Conservation (phyloP, 2,329 filamentous ascomycete genomes). For the Lasiodiplodia sp. region DNA sequence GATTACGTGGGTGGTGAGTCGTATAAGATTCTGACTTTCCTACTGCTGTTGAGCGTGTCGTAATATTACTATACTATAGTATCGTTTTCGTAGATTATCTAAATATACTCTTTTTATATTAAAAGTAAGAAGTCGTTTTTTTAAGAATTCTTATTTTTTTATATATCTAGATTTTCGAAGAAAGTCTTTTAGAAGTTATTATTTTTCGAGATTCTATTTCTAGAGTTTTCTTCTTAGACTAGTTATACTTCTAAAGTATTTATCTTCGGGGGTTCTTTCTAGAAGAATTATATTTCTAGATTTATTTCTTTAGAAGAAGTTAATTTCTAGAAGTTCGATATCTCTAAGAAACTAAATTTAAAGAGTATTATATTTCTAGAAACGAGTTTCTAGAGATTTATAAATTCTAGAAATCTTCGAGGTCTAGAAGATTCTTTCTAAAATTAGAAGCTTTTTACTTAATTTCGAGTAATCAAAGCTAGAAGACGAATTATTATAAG, state of each 20-base stretch:
- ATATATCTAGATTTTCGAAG: not conserved
- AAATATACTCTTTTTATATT: too few relatives aligned
- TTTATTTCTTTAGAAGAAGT: too few relatives aligned
- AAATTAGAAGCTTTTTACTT: not conserved
- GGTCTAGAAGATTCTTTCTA: not conserved
- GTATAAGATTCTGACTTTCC: too few relatives aligned
- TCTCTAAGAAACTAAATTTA: too few relatives aligned
- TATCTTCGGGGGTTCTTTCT: not conserved
- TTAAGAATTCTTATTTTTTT: not conserved
- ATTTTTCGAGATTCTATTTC: not conserved
- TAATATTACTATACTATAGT: too few relatives aligned
- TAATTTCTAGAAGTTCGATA: too few relatives aligned
- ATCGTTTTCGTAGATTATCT: too few relatives aligned
- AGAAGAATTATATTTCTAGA: too few relatives aligned
- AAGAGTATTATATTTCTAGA: conserved; percentile 19
- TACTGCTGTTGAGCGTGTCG: too few relatives aligned
- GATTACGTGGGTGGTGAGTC: too few relatives aligned
- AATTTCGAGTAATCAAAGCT: not conserved
- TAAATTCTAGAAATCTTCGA: not conserved
- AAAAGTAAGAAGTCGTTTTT: not conserved
- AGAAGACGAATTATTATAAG: not conserved
- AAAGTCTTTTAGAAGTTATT: not conserved
- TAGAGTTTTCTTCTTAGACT: not conserved
- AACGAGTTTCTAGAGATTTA: conserved; percentile 17
- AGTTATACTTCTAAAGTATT: not conserved